Evolutionary conservation across 2,329 filamentous ascomycete species (phyloP).

Genomic region (Colletotrichum cordylinicola): DNA sequence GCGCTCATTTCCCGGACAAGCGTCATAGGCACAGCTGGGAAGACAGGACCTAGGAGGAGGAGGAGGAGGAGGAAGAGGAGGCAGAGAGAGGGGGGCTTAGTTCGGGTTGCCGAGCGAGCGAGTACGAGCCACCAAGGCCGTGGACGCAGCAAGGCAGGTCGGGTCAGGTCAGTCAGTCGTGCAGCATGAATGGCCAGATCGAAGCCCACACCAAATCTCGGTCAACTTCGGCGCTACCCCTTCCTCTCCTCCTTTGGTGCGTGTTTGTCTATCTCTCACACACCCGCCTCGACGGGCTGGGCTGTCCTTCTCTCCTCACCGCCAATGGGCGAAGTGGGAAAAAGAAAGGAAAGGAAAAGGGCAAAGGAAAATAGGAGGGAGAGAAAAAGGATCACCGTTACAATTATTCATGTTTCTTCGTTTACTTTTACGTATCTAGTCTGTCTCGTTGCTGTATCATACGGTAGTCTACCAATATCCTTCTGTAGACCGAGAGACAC

Average conservation of each 20-base stretch:
- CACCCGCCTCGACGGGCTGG: background rate
- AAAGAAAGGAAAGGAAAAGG: background rate
- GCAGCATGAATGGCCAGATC: background rate
- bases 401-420: background rate
- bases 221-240: background rate
- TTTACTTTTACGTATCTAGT: background rate
- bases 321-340: too few species aligned
- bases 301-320: background rate
- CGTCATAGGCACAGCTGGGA: background rate
- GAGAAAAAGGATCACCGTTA: background rate
- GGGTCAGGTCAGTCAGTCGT: background rate
- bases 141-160: background rate
- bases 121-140: background rate
- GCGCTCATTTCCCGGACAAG: background rate
- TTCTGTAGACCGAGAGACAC: background rate
- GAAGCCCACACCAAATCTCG: background rate
- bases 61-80: background rate
- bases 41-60: background rate
- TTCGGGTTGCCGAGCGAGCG: background rate
- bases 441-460: background rate
- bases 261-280: background rate
- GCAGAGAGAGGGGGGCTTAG: background rate
- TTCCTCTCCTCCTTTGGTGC: background rate
- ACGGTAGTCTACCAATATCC: background rate
- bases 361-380: background rate